phyloP scores from a whole-genome alignment of 371 early-diverging fungal genomes.

The Aphelidium insulamus region DNA sequence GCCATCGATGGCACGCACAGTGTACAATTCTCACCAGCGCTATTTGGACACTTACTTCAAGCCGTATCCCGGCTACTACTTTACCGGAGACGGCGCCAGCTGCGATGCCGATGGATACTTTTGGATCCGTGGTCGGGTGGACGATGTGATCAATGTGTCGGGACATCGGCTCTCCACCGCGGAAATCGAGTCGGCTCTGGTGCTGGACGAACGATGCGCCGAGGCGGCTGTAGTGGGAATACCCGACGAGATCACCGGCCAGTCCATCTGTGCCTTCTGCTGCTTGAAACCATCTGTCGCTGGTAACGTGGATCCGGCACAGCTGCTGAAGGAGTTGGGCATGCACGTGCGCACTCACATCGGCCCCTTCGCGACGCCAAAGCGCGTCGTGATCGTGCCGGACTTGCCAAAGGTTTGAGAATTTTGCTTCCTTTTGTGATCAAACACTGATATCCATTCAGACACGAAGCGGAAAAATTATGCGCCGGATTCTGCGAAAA shows the following conservation, averaged over 20 bases:
- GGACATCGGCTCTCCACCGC: conserved; percentile 92
- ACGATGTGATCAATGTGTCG: conserved; percentile 93
- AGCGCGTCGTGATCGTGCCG: conserved; percentile 49
- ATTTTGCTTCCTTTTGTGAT: no score
- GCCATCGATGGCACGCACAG: conserved; percentile 88
- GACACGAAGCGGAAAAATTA: conserved; percentile 94
- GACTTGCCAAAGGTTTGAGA: conserved; percentile 97
- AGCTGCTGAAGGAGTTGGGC: conserved; percentile 35
- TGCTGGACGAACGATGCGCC: conserved; percentile 53
- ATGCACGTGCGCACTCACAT: conserved; percentile 64
- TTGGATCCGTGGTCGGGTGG: conserved; percentile 85
- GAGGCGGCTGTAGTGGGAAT: conserved; percentile 91
- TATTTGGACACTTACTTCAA: conserved; percentile 75
- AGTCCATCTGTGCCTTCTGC: conserved; percentile 45
- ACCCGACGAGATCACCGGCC: conserved; percentile 81
- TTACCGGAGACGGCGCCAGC: conserved; percentile 73
- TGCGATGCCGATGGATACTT: conserved; percentile 82
- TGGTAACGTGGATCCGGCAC: conserved; percentile 9
- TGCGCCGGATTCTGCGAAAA: conserved; percentile 83
- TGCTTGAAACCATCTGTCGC: conserved; percentile 31
- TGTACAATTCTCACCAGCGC: conserved; percentile 71
- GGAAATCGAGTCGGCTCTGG: conserved; percentile 81
- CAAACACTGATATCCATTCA: no score
- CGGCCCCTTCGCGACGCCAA: conserved; percentile 88
- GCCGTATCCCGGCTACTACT: conserved; percentile 65